Evolutionary conservation across 805 yeast species (phyloP).

Genomic region (Saccharomycopsis vini): DNA sequence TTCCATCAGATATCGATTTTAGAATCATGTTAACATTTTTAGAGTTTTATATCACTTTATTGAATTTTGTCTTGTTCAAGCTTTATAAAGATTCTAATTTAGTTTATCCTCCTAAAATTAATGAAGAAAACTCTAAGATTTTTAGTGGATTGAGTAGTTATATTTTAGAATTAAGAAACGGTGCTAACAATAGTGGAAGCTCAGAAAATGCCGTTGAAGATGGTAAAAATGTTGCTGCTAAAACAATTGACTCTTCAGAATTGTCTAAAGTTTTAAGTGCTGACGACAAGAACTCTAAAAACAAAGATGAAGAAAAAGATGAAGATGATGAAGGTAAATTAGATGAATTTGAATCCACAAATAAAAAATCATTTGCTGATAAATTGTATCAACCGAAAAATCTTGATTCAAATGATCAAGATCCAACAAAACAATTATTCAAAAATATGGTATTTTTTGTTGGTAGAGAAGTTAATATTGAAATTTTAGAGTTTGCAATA

Average conservation of each 20-base stretch:
- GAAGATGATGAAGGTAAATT: slow-evolving; percentile 35
- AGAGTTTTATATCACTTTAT: slow-evolving; percentile 87
- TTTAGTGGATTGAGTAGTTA: slow-evolving; percentile 85
- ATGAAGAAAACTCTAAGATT: slow-evolving; percentile 54
- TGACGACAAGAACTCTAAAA: slow-evolving; percentile 31
- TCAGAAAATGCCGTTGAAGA: slow-evolving; percentile 19
- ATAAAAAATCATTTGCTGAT: slow-evolving; percentile 58
- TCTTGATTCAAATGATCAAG: slow-evolving; percentile 28
- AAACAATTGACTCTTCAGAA: slow-evolving; percentile 44
- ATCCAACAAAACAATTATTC: slow-evolving; percentile 59
- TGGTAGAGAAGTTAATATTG: slow-evolving; percentile 94
- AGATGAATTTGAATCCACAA: slow-evolving; percentile 63
- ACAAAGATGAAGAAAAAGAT: slow-evolving; percentile 30
- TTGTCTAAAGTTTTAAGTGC: slow-evolving; percentile 29
- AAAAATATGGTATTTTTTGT: slow-evolving; percentile 71
- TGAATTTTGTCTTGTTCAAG: slow-evolving; percentile 80
- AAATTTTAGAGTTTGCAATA: slow-evolving; percentile 79
- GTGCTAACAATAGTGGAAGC: slow-evolving; percentile 26
- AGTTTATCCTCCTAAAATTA: slow-evolving; percentile 83
- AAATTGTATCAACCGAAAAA: slow-evolving; percentile 61
- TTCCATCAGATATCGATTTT: slow-evolving; percentile 91
- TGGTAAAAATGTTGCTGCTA: slow-evolving; percentile 28
- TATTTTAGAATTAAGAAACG: slow-evolving; percentile 48
- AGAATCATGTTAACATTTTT: slow-evolving; percentile 93
- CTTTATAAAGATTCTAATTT: slow-evolving; percentile 79